Base-by-base conservation (phyloP, 2,329 filamentous ascomycete genomes). In the Trichoderma citrinoviride region DNA sequence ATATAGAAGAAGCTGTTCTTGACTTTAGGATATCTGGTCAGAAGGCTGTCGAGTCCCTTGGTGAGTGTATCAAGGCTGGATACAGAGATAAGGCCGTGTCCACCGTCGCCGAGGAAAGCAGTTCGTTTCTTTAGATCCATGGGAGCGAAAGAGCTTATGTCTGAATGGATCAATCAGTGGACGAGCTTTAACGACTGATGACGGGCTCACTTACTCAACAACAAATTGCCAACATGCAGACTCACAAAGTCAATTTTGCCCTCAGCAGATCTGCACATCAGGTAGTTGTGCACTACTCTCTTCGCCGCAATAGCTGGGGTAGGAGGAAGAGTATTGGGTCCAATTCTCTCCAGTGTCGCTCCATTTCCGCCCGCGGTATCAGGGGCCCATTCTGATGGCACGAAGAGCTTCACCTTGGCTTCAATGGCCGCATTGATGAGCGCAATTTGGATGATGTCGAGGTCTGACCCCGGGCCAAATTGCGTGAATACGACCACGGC, bases 1-100 rank as follows among this genome's bases (percentile, higher is more conserved):
- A 62, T 62, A 40, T 62, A 62, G 19, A 62, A 54, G 49, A 62
- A 62, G 40, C 21, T 40, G 19, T 62, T 62, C n/a, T 54, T 62
- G 19, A 40, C 17, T 3, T 46, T 62, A 14, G 60, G 49, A 15
- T 62, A 62, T 12, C 46, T 53, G 19, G 40, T 53, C 2, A 62
- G 46, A 6, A 62, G 60, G 21, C 49, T 53, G 19, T 54, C 27
- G 3, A 62, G n/a, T 3, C 60, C 60, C 43, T n/a, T 27, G 6
- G 7, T 15, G 3, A 62, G 60, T 12, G 60, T 54, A 7, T 62
- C 60, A 4, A 62, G 19, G 14, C 60, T 62, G 3, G 60, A 62
- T 7, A 62, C 5, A 6, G 60, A 62, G 25, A 62, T 62, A n/a
- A 62, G 40, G 21, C 50, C 50, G 7, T 62, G 37, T 5, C 49